These are phyloP conservation scores for Phyllosticta citrichinensis DNA, from an alignment of 2,329 filamentous ascomycete species.

Conservation along the genomic window DNA sequence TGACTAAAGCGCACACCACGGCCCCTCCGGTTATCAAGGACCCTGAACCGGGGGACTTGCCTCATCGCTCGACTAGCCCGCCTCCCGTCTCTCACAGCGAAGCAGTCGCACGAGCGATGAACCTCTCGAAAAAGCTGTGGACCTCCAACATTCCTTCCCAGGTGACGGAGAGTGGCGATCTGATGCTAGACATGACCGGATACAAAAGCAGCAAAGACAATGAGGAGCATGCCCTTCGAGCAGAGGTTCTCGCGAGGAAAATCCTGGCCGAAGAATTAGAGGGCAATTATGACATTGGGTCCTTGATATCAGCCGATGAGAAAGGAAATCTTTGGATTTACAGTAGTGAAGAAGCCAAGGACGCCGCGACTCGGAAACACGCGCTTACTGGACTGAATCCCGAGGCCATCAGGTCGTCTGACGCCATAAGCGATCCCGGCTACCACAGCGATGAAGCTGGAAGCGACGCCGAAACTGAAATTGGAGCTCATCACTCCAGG, in stretches of 20 bases:
- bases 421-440: slow-evolving; percentile 83
- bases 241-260: slow-evolving; percentile 86
- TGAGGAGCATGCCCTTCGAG: slow-evolving; percentile 82
- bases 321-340: slow-evolving; percentile 99
- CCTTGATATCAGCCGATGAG: slow-evolving; percentile 89
- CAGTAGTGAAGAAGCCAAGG: slow-evolving; percentile 91
- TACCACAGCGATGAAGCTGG: slow-evolving; percentile 80
- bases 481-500: slow-evolving; percentile 45
- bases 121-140: slow-evolving; percentile 77
- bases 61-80: slow-evolving; percentile 59
- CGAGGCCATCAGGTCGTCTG: slow-evolving; percentile 50
- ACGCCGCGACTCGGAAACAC: slow-evolving; percentile 63
- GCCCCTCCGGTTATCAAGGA: slow-evolving; percentile 16
- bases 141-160: slow-evolving; percentile 86
- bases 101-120: slow-evolving; percentile 72
- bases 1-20: slow-evolving; percentile 22
- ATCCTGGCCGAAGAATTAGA: slow-evolving; percentile 88
- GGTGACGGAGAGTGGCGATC: slow-evolving; percentile 83
- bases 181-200: slow-evolving; percentile 97
- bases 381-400: slow-evolving; percentile 43
- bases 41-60: slow-evolving; percentile 15
- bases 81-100: slow-evolving; percentile 62
- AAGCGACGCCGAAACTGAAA: slow-evolving; percentile 47
- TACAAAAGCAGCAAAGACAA: slow-evolving; percentile 66
- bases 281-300: slow-evolving; percentile 91